These are phyloP conservation scores for Pichia nanzhaoensis DNA, from an alignment of 805 yeast species.

Conservation along the genomic window DNA sequence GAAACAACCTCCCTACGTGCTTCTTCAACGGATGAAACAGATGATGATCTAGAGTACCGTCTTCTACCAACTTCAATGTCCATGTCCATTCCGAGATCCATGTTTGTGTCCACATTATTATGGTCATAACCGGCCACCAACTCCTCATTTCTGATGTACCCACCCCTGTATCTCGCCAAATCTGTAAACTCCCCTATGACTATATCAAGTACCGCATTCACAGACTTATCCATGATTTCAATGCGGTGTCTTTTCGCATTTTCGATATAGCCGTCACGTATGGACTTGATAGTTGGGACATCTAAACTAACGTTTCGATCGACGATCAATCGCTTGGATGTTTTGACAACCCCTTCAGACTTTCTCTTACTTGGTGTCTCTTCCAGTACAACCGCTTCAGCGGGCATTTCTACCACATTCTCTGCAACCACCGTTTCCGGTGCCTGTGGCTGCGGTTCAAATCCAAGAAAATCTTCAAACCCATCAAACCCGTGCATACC, in stretches of 20 bases:
- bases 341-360: no score
- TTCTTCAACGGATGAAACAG: constrained; percentile 16
- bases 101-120: not conserved
- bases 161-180: not conserved
- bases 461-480: no score
- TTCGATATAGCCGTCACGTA: constrained; percentile 5
- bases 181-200: not conserved
- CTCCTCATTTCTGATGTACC: not conserved
- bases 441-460: no score
- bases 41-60: constrained; percentile 12
- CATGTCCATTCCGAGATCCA: not conserved
- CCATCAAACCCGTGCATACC: no score
- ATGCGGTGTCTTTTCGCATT: not conserved
- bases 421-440: no score
- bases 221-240: not conserved
- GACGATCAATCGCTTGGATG: not conserved
- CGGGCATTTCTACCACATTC: no score
- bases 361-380: no score
- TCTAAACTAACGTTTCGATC: not conserved
- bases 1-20: constrained; percentile 1
- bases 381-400: no score
- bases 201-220: not conserved
- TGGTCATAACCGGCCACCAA: not conserved
- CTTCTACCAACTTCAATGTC: constrained; percentile 11
- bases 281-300: not conserved